Evolutionary conservation across 352 stramenopile species (phyloP).

Genomic region (Pythium biforme): DNA sequence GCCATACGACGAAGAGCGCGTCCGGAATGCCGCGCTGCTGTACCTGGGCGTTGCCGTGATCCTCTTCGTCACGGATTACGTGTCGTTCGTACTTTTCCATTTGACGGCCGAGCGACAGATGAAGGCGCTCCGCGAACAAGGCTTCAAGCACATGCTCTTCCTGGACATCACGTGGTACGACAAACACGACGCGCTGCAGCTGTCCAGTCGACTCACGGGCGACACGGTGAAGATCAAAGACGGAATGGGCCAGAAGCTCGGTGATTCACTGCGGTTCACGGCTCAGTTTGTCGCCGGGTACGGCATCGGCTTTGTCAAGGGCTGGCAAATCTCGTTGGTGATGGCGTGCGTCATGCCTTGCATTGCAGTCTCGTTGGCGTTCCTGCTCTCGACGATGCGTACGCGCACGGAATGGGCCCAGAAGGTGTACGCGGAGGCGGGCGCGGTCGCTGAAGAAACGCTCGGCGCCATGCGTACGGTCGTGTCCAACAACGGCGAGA

Average conservation of each 20-base stretch:
- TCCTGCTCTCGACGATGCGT: conserved; percentile 33
- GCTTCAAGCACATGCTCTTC: conserved; percentile 24
- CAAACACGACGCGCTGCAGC: conserved; percentile 21
- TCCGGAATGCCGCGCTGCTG: conserved; percentile 19
- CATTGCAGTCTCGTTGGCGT: conserved; percentile 30
- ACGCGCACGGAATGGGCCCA: conserved; percentile 22
- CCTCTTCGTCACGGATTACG: conserved; percentile 36
- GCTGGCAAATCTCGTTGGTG: conserved; percentile 39
- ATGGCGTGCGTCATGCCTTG: conserved; percentile 39
- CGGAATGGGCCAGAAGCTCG: conserved; percentile 40
- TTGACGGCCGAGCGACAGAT: conserved; percentile 32
- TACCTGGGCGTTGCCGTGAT: conserved; percentile 24
- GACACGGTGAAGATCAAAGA: conserved; percentile 36
- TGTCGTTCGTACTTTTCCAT: conserved; percentile 29
- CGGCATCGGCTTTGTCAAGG: conserved; percentile 34
- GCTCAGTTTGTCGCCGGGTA: conserved; percentile 34
- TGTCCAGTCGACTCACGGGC: conserved; percentile 24
- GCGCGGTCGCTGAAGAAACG: conserved; percentile 39
- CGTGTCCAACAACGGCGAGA: conserved; percentile 32
- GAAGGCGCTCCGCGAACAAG: conserved; percentile 23
- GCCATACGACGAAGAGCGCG: conserved; percentile 23
- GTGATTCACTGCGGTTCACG: conserved; percentile 31
- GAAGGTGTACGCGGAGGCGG: conserved; percentile 34
- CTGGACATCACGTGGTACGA: conserved; percentile 32
- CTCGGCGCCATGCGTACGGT: conserved; percentile 39